A percentile compares a stretch with the other conserved stretches of the same genome.
Evolutionary conservation across 306 rosid species (phyloP).

Genomic region (Corylus avellana): DNA sequence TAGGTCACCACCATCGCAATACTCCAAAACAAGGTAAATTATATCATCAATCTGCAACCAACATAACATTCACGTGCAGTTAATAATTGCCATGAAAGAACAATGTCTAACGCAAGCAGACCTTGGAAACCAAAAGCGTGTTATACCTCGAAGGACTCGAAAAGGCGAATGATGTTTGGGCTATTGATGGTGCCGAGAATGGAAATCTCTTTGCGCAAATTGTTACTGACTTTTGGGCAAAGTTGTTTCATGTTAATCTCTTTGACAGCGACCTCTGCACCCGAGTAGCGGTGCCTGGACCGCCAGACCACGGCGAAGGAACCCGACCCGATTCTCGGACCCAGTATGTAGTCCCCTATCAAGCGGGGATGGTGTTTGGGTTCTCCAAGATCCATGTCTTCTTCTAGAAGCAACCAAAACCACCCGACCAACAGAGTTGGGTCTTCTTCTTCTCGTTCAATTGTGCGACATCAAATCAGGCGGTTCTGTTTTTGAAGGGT

Average conservation of each 20-base stretch:
- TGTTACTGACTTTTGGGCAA: constrained; percentile 68
- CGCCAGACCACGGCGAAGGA: constrained; percentile 91
- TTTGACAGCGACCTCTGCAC: constrained; percentile 77
- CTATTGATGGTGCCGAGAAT: constrained; percentile 79
- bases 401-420: constrained; percentile 8
- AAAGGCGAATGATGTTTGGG: constrained; percentile 78
- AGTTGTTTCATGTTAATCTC: constrained; percentile 72
- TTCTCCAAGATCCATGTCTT: constrained; percentile 49
- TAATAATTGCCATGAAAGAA: background rate
- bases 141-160: constrained; percentile 64
- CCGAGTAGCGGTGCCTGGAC: constrained; percentile 67
- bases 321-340: constrained; percentile 76
- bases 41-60: constrained; percentile 64
- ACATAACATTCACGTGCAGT: background rate
- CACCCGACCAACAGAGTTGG: constrained; percentile 23
- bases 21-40: constrained; percentile 93
- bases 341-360: constrained; percentile 81
- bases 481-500: background rate
- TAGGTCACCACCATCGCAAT: constrained; percentile 92
- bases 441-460: constrained; percentile 2
- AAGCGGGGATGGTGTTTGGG: constrained; percentile 36
- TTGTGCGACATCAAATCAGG: constrained; percentile 2
- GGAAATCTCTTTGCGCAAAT: constrained; percentile 74
- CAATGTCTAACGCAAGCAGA: background rate
- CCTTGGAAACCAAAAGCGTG: background rate